Evolutionary conservation across 768 basidiomycete species (phyloP).

Genomic region (Tricholoma terreum): DNA sequence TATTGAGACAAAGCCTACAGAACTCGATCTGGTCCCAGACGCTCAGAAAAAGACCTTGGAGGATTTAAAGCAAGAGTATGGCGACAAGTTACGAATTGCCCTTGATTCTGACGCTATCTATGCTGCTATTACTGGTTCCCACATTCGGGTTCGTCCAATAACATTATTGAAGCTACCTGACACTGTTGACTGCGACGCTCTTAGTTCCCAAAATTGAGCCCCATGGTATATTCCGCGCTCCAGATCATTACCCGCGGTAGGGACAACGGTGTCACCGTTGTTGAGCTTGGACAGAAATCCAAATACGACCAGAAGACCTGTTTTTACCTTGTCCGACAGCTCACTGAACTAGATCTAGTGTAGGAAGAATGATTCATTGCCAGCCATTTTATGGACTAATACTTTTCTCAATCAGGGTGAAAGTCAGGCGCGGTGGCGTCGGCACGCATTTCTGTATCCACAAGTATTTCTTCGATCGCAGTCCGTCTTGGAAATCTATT

Average conservation of each 20-base stretch:
- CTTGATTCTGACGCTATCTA: slow-evolving; percentile 74
- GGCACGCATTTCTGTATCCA: slow-evolving; percentile 80
- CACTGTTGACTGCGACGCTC: not conserved
- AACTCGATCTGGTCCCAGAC: slow-evolving; percentile 53
- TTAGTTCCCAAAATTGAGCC: slow-evolving; percentile 76
- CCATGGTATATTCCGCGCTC: slow-evolving; percentile 81
- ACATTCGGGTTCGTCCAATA: slow-evolving; percentile 61
- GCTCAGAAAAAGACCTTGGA: slow-evolving; percentile 53
- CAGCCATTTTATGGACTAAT: not conserved
- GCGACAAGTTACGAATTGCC: slow-evolving; percentile 66
- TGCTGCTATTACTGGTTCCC: slow-evolving; percentile 79
- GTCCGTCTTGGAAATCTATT: slow-evolving; percentile 72
- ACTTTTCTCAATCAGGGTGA: slow-evolving; percentile 45
- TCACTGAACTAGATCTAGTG: slow-evolving; percentile 73
- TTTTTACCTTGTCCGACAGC: slow-evolving; percentile 78
- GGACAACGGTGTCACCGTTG: slow-evolving; percentile 72
- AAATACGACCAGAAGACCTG: slow-evolving; percentile 89
- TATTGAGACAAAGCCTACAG: slow-evolving; percentile 39
- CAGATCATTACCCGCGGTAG: slow-evolving; percentile 83
- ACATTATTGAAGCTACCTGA: not conserved
- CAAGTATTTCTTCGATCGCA: slow-evolving; percentile 78
- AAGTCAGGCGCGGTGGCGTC: slow-evolving; percentile 74
- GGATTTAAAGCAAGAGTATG: slow-evolving; percentile 54
- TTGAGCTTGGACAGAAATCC: slow-evolving; percentile 72
- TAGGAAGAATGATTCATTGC: slow-evolving; percentile 31